A percentile compares a stretch with the other conserved stretches of the same genome.
Evolutionary conservation across 2,329 filamentous ascomycete genomes (phyloP).

Genomic region (Huntiella savannae): DNA sequence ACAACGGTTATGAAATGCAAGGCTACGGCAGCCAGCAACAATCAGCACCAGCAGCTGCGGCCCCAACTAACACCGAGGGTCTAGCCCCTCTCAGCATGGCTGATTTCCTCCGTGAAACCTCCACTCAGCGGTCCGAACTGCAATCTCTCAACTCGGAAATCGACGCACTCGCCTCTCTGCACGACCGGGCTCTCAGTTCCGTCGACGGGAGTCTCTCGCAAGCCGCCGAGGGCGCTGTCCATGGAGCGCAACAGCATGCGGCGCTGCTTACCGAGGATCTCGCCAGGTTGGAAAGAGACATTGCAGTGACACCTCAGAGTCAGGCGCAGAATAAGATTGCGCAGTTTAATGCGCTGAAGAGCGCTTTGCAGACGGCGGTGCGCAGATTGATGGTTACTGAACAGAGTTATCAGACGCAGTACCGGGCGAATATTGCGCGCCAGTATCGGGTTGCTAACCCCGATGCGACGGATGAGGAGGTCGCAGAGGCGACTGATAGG

Average conservation of each 20-base stretch:
- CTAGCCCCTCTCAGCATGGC: constrained; percentile 31
- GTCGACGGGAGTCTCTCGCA: constrained; percentile 32
- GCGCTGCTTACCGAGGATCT: constrained; percentile 63
- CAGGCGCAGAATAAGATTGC: constrained; percentile 49
- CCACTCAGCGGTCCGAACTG: constrained; percentile 49
- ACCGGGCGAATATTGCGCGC: constrained; percentile 59
- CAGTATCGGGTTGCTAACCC: constrained; percentile 72
- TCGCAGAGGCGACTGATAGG: constrained; percentile 45
- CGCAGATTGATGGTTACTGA: constrained; percentile 55
- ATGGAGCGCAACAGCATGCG: constrained; percentile 53
- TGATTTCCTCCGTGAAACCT: constrained; percentile 50
- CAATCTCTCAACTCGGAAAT: constrained; percentile 46
- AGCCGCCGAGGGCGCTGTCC: constrained; percentile 47
- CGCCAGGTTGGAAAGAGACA: constrained; percentile 54
- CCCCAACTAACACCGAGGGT: constrained; percentile 10
- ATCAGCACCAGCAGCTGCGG: constrained; percentile 15
- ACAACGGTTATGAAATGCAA: constrained; percentile 32
- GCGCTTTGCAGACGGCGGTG: constrained; percentile 52
- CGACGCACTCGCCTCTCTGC: constrained; percentile 45
- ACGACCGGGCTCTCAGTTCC: constrained; percentile 52
- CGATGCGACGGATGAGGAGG: constrained; percentile 55
- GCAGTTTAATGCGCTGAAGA: constrained; percentile 51
- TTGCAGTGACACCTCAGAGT: constrained; percentile 15
- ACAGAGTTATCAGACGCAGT: constrained; percentile 47
- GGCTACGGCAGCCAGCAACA: constrained; percentile 23